Evolutionary conservation across 305 asterid genomes (phyloP), one percentile per base, ranked within the genome.

Genomic region (Fraxinus velutina): DNA sequence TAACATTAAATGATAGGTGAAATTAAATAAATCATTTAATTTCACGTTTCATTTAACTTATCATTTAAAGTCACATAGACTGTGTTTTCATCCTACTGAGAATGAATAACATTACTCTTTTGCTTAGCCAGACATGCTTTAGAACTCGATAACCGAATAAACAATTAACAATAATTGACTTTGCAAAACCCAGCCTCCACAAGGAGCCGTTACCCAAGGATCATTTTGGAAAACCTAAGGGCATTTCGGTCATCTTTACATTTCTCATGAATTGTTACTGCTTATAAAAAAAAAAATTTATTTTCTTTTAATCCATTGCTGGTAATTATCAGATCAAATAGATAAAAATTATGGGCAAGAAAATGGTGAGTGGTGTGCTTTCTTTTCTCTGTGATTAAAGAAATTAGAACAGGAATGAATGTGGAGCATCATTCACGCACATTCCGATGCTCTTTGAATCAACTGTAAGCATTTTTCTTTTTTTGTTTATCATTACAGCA

Each of bases 381-480:
- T 9, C 22, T 73, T 34, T 34, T 36, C 42, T 36, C 71, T 50
- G 42, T 57, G 44, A 57, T 75, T 74, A 78, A 34, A 76, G 74
- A 81, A 79, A 42, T 15, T 47, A 83, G 74, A 33, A 75, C 81
- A 78, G 74, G 32, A 78, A 80, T 62, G 47, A 44, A 81, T 19
- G 79, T 34, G 82, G 82, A 74, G 85, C 72, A 83, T 79, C 85
- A 78, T 39, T 83, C 66, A 36, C 92, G 84, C 92, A 55, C 79
- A 84, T 84, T 81, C 81, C 91, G 12, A 90, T 80, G 90, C 83
- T 52, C 2, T 32, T 21, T 80, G 77, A 73, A 66, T 79, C 60
- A n/a, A 78, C 85, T 83, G 83, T 81, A 77, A 77, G 17, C 6
- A 37, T 24, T 27, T 32, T 66, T 36, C 37, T 78, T 36, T 79